Conservation (phyloP, 805 yeast species). For the Cyberlindnera mrakii region DNA sequence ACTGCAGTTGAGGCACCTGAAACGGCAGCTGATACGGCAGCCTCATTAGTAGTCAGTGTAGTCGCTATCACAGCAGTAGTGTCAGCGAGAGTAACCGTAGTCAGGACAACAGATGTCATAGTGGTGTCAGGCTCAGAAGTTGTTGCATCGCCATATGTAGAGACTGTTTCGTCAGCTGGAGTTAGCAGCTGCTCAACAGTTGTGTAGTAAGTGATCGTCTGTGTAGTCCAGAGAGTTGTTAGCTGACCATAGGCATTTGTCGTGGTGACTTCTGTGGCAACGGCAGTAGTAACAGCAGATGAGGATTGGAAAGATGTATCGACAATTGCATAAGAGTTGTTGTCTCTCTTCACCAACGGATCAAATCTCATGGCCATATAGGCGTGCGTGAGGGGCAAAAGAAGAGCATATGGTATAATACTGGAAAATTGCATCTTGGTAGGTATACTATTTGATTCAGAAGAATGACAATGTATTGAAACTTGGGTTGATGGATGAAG, state of each 20-base stretch:
- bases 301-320: constrained; percentile 3
- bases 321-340: constrained; percentile 4
- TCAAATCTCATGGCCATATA: constrained; percentile 22
- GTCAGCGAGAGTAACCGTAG: constrained; percentile 24
- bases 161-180: constrained; percentile 7
- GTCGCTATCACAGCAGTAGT: constrained; percentile 35
- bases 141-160: constrained; percentile 6
- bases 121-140: constrained; percentile 26
- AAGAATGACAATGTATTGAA: no score
- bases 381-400: constrained; percentile 16
- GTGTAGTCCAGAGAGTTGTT: constrained; percentile 38
- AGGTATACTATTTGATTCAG: neutral
- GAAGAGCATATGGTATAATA: constrained; percentile 12
- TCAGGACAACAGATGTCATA: constrained; percentile 37
- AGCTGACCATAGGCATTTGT: constrained; percentile 26
- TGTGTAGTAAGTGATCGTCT: constrained; percentile 33
- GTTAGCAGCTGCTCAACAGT: constrained; percentile 46
- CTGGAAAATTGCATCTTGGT: constrained; percentile 11
- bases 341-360: constrained; percentile 18
- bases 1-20: constrained; percentile 1
- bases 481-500: neutral
- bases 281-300: constrained; percentile 14
- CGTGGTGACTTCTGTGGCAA: constrained; percentile 19
- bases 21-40: constrained; percentile 6
- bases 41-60: constrained; percentile 13